Evolutionary conservation across 352 stramenopile species (phyloP).

Genomic region (Stramenopiles sp.): DNA sequence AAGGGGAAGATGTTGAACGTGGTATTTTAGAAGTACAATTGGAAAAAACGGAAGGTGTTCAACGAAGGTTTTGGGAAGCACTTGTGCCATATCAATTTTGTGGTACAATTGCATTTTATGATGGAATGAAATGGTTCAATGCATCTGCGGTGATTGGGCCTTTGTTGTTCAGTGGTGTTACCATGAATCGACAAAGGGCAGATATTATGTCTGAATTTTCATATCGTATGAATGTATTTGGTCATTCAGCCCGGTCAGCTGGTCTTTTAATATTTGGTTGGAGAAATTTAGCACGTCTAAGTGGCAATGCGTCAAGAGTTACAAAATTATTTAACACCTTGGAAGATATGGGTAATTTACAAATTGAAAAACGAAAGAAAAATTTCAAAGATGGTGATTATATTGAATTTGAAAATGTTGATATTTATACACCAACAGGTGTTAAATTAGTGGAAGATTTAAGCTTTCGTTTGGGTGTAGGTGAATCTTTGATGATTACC

Average conservation of each 20-base stretch:
- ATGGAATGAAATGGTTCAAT: no score
- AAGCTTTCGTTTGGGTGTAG: not conserved
- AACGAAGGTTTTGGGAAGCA: not conserved
- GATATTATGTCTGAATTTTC: no score
- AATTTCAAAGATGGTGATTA: not conserved
- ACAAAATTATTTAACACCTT: not conserved
- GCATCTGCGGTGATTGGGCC: no score
- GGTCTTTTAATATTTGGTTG: not conserved
- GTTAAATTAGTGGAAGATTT: not conserved
- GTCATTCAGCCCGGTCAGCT: not conserved
- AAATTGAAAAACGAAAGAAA: not conserved
- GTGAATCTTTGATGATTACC: not conserved
- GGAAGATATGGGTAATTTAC: not conserved
- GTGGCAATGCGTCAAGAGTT: not conserved
- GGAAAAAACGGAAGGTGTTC: not conserved
- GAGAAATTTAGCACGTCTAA: not conserved
- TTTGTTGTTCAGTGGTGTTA: no score
- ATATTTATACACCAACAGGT: not conserved
- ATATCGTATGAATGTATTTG: not conserved
- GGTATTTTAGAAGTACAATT: not conserved
- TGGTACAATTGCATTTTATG: no score
- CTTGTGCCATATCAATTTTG: not conserved
- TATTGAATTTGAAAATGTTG: not conserved
- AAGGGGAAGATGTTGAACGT: not conserved
- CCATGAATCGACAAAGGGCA: no score